These are phyloP conservation scores for Ascosphaera pollenicola DNA, from an alignment of 2,329 filamentous ascomycete species.

Conservation along the genomic window DNA sequence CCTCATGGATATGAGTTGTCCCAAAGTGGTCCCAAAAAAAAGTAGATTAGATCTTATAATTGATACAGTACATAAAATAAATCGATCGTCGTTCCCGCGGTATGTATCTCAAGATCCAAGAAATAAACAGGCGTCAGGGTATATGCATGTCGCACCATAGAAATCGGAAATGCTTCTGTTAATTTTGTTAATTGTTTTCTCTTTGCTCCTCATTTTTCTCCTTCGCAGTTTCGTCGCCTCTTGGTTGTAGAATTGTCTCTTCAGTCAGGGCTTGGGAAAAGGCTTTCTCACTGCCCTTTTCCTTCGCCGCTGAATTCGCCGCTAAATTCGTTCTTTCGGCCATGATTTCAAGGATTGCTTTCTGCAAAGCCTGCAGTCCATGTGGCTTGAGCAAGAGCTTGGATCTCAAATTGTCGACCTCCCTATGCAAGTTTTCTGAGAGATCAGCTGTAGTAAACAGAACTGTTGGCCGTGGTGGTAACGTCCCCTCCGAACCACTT, in stretches of 20 bases:
- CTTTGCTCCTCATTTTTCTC: background rate
- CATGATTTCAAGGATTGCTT: background rate
- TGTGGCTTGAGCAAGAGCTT: background rate
- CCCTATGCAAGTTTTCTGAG: constrained; percentile 26
- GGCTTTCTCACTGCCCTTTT: background rate
- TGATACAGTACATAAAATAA: background rate
- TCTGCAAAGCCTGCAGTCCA: background rate
- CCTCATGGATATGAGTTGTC: too few species aligned
- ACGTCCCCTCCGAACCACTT: constrained; percentile 8
- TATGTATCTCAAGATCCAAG: background rate
- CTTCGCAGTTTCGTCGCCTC: background rate
- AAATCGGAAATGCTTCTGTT: background rate
- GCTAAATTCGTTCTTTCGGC: background rate
- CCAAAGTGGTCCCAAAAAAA: too few species aligned
- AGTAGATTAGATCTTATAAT: background rate
- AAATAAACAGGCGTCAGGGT: background rate
- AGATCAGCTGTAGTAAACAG: constrained; percentile 46
- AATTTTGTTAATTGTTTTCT: background rate
- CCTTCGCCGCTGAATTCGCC: too few species aligned
- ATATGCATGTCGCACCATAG: background rate
- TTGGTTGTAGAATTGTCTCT: background rate
- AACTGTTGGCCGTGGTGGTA: constrained; percentile 23
- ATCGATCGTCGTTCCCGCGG: background rate
- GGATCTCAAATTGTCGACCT: background rate
- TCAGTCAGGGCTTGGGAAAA: background rate